Base-by-base conservation (phyloP, 2,329 filamentous ascomycete species). In the Biscogniauxia sp. region DNA sequence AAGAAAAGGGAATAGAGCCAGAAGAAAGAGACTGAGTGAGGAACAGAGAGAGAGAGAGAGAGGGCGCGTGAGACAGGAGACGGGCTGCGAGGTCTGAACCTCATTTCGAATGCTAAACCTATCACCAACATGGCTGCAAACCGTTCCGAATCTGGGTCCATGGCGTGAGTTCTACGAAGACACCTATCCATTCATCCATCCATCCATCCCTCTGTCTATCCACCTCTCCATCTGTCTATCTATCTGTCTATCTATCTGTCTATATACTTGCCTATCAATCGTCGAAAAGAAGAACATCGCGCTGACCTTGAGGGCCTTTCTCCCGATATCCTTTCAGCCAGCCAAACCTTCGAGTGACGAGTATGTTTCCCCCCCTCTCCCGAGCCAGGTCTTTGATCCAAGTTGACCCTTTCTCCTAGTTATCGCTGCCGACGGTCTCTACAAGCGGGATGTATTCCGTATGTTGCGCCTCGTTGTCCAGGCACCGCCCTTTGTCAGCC, bases 371-470 rank as follows among this genome's bases (percentile, higher is more conserved):
- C 64, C 60, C 55, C 62, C 62, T 23, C 25, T 53, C 2, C 11
- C 8, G 7, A 19, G 19, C 26, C 41, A 49, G 49, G 37, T n/a
- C 37, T n/a, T 45, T 45, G 37, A 45, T 6, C 37, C 15, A n/a
- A 45, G 37, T 58, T 68, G 51, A 68, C 52, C 26, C 25, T 49
- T 54, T 54, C 65, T 70, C 69, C 20, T 76, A 98, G 95, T 99
- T 80, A 97, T 99, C 82, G 95, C 95, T 70, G 95, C 95, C 70
- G 95, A 99, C 84, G 95, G 95, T 63, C 84, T 99, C 68, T 98
- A 97, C 84, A 99, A 98, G 83, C 89, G 95, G 79, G 95, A 99
- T 91, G 93, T 99, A 64, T 98, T 99, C 79, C 87, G 95, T 98
- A 89, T 72, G 92, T 87, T 60, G 20, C 58, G 55, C 61, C 61